Conservation (phyloP, 2,329 filamentous ascomycete genomes). For the Diaporthe capsici region DNA sequence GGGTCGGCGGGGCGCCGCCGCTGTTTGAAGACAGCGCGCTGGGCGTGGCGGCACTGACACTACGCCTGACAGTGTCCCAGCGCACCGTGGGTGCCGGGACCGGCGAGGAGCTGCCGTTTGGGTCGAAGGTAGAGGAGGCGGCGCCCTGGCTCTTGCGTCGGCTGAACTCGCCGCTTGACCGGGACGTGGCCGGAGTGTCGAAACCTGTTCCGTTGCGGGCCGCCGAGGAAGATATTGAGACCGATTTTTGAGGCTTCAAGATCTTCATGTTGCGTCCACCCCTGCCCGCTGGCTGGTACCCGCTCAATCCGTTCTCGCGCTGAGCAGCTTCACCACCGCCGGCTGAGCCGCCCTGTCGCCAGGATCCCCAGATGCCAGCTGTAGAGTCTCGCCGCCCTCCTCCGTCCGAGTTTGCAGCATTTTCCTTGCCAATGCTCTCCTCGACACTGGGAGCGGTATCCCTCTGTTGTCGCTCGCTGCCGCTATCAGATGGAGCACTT, state of each 20-base stretch:
- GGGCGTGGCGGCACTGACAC: constrained; percentile 51
- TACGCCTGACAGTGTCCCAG: constrained; percentile 68
- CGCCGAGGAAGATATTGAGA: constrained; percentile 61
- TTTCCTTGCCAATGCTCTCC: constrained; percentile 47
- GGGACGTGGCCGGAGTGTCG: constrained; percentile 63
- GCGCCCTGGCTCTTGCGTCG: constrained; percentile 68
- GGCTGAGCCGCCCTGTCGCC: constrained; percentile 71
- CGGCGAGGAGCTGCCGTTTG: constrained; percentile 46
- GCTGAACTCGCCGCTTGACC: constrained; percentile 60
- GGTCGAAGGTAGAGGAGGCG: constrained; percentile 45
- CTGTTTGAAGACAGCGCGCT: constrained; percentile 38
- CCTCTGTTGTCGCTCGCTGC: constrained; percentile 59
- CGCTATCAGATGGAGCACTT: constrained; percentile 59
- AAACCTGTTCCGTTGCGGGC: constrained; percentile 65
- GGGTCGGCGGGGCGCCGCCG: constrained; percentile 50
- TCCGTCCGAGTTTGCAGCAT: constrained; percentile 44
- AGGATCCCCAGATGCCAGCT: constrained; percentile 78
- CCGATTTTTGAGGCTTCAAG: constrained; percentile 81
- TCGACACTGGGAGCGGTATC: constrained; percentile 48
- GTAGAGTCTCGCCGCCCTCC: constrained; percentile 60
- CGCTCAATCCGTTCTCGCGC: constrained; percentile 70
- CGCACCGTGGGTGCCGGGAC: constrained; percentile 50
- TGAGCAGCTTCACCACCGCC: constrained; percentile 66
- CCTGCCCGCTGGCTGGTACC: constrained; percentile 76
- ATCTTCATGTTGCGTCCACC: constrained; percentile 88